phyloP scores from a whole-genome alignment of 2,329 filamentous ascomycete species.

The Aspergillus sp. region DNA sequence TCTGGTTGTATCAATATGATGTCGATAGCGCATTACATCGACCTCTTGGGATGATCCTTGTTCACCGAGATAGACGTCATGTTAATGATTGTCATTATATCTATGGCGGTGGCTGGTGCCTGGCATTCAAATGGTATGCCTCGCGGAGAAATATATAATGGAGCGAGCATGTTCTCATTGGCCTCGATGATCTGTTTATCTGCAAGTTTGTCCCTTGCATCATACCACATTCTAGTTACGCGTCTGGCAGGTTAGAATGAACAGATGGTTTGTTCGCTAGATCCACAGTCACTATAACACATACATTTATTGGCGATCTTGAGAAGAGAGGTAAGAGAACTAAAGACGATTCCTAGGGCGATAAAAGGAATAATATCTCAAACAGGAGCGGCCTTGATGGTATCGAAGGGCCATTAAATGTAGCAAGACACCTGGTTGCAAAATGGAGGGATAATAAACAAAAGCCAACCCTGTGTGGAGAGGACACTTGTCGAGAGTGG shows the following conservation, averaged over 20 bases:
- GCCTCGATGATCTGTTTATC: too few species aligned
- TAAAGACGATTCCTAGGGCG: constrained; percentile 4
- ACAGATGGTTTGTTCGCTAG: neutral
- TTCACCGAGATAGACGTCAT: too few species aligned
- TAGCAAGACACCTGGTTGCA: constrained; percentile 6
- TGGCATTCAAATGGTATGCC: too few species aligned
- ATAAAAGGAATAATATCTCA: constrained; percentile 8
- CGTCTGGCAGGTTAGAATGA: too few species aligned
- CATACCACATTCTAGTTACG: too few species aligned
- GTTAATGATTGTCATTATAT: too few species aligned
- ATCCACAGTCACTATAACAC: neutral
- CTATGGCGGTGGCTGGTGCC: too few species aligned
- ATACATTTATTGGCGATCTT: constrained; percentile 10
- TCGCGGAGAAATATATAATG: too few species aligned
- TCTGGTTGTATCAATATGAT: neutral
- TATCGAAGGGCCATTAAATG: constrained; percentile 4
- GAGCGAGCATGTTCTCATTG: too few species aligned
- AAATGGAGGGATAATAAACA: neutral
- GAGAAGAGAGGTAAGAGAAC: constrained; percentile 6
- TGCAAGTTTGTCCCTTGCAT: too few species aligned
- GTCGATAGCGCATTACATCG: too few species aligned
- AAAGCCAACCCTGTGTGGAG: neutral
- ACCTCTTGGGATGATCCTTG: too few species aligned
- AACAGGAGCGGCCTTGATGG: constrained; percentile 1
- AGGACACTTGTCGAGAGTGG: neutral